Percentiles rank a stretch among this genome's conserved stretches.
These are phyloP conservation scores for Hevea brasiliensis DNA, from an alignment of 345 rosid genomes.

Conservation along the genomic window DNA sequence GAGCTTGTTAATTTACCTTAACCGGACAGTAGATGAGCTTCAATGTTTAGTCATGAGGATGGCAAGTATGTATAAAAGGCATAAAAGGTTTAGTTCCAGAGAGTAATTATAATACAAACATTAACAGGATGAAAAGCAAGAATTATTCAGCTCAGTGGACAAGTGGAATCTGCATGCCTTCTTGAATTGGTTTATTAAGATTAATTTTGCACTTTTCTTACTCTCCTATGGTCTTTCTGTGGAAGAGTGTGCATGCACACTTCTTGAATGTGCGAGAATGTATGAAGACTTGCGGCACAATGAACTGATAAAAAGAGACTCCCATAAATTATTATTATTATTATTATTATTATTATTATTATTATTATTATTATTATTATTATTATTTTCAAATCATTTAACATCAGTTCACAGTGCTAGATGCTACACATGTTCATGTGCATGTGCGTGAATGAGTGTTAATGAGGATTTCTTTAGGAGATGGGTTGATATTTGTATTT, in stretches of 20 bases:
- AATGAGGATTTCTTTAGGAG: not conserved
- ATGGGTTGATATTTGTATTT: not conserved
- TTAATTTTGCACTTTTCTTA: not conserved
- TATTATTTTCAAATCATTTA: not conserved
- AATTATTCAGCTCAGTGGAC: no score
- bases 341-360: no score
- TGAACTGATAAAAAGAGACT: not conserved
- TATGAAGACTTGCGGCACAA: not conserved
- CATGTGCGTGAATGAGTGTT: not conserved
- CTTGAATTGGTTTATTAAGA: no score
- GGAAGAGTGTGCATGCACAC: not conserved
- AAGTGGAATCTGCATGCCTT: no score
- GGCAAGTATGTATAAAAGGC: not conserved
- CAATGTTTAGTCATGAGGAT: not conserved
- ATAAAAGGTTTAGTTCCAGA: no score
- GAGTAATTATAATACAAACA: no score
- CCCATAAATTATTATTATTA: not conserved
- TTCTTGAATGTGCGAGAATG: not conserved
- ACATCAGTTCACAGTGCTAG: no score
- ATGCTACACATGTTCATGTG: not conserved
- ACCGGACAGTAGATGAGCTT: not conserved
- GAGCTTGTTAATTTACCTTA: not conserved
- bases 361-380: no score
- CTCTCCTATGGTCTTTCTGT: not conserved
- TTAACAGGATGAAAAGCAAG: no score